These are phyloP conservation scores for Colletotrichum sublineola DNA, from an alignment of 2,329 filamentous ascomycete species.

Conservation along the genomic window DNA sequence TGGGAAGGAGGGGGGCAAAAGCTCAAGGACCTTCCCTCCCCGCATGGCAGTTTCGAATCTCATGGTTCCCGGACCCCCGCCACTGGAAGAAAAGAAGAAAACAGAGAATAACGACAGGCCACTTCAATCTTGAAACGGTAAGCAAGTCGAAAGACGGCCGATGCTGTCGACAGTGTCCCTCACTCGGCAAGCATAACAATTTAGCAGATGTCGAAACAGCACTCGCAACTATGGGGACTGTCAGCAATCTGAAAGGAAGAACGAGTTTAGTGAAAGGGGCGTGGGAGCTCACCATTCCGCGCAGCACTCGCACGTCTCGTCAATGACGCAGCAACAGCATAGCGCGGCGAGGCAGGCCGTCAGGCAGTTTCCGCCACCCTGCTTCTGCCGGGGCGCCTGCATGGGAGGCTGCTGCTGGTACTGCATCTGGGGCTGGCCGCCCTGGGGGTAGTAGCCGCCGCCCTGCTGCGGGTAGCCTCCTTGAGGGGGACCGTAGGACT, in stretches of 20 bases:
- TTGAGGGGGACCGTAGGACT: conserved; percentile 49
- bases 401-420: conserved; percentile 55
- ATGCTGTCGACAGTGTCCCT: background rate
- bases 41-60: conserved; percentile 4
- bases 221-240: conserved; percentile 52
- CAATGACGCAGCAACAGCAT: conserved; percentile 65
- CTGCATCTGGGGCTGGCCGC: conserved; percentile 57
- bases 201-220: conserved; percentile 48
- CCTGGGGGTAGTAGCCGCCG: conserved; percentile 49
- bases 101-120: background rate
- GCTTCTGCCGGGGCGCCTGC: conserved; percentile 46
- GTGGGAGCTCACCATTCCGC: conserved; percentile 51
- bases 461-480: conserved; percentile 50
- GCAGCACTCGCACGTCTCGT: conserved; percentile 64
- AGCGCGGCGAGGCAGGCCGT: conserved; percentile 62
- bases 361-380: conserved; percentile 57
- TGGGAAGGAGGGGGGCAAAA: background rate
- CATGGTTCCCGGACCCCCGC: background rate
- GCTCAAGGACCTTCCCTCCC: background rate
- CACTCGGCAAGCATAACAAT: background rate
- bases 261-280: too few species aligned
- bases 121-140: conserved; percentile 3
- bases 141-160: conserved; percentile 16
- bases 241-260: conserved; percentile 20
- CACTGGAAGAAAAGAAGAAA: background rate